Evolutionary conservation across 345 rosid species (phyloP).

Genomic region (Euphorbia tirucalli): DNA sequence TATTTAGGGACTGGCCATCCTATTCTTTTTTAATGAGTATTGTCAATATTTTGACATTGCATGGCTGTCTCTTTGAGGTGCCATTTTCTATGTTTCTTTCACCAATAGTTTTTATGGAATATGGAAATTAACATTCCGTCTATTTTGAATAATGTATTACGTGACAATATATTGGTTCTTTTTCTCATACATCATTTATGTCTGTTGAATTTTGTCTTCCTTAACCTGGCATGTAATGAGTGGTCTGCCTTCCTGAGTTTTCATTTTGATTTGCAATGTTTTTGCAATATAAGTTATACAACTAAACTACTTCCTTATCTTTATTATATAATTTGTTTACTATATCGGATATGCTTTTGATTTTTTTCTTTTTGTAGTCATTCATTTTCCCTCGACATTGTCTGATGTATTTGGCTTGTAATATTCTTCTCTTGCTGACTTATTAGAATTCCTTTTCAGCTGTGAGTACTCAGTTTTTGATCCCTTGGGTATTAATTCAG

Average conservation of each 20-base stretch:
- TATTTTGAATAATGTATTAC: neutral
- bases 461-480: constrained; percentile 57
- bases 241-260: neutral
- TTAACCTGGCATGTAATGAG: neutral
- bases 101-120: neutral
- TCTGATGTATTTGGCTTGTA: constrained; percentile 12
- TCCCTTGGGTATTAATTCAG: constrained; percentile 74
- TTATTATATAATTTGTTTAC: neutral
- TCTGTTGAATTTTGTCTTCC: neutral
- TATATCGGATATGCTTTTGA: neutral
- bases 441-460: constrained; percentile 40
- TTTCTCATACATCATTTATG: neutral
- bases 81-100: neutral
- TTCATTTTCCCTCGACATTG: neutral
- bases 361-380: neutral
- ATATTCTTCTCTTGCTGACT: constrained; percentile 33
- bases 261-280: neutral
- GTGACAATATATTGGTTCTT: neutral
- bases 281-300: neutral
- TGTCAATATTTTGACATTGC: neutral
- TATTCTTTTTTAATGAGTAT: neutral
- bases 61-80: neutral
- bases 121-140: neutral
- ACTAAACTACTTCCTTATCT: neutral
- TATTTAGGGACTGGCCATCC: neutral